Conservation (phyloP, 331 rosid genomes). For the Prunus yedoensis region DNA sequence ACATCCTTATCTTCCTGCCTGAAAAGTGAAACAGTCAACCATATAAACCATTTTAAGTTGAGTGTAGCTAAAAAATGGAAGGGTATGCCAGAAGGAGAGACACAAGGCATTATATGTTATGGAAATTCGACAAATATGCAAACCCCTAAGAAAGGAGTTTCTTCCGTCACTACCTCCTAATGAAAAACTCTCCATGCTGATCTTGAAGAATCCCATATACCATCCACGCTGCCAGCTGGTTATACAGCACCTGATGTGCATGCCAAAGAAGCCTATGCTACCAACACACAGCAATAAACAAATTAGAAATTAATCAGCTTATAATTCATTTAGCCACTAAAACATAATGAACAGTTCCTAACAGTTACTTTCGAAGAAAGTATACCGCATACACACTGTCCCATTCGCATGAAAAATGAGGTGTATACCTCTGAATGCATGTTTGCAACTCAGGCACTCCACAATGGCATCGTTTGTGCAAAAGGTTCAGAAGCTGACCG, state of each 20-base stretch:
- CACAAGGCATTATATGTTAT: constrained; percentile 21
- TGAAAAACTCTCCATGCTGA: constrained; percentile 83
- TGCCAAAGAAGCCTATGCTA: constrained; percentile 98
- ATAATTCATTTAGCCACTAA: constrained; percentile 2
- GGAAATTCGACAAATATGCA: background rate
- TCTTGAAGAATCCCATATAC: constrained; percentile 95
- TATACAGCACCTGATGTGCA: constrained; percentile 93
- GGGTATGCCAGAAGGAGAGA: constrained; percentile 19
- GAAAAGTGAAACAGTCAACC: constrained; percentile 35
- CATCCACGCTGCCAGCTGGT: constrained; percentile 97
- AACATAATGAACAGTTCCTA: background rate
- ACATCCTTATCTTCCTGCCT: constrained; percentile 86
- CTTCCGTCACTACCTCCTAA: constrained; percentile 55
- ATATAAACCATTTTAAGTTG: constrained; percentile 24
- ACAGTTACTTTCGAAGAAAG: no score
- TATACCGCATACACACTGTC: background rate
- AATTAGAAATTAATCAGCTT: constrained; percentile 18
- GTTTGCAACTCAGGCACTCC: constrained; percentile 97
- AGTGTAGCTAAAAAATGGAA: constrained; percentile 9
- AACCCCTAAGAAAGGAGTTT: background rate
- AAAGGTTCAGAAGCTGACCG: constrained; percentile 85
- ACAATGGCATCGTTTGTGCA: constrained; percentile 86
- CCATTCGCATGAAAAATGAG: background rate
- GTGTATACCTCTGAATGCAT: constrained; percentile 75
- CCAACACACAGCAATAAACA: constrained; percentile 32